Percentiles rank a stretch among this genome's conserved stretches.
Conservation (phyloP, 2,329 filamentous ascomycete species). For the Camillea tinctor region DNA sequence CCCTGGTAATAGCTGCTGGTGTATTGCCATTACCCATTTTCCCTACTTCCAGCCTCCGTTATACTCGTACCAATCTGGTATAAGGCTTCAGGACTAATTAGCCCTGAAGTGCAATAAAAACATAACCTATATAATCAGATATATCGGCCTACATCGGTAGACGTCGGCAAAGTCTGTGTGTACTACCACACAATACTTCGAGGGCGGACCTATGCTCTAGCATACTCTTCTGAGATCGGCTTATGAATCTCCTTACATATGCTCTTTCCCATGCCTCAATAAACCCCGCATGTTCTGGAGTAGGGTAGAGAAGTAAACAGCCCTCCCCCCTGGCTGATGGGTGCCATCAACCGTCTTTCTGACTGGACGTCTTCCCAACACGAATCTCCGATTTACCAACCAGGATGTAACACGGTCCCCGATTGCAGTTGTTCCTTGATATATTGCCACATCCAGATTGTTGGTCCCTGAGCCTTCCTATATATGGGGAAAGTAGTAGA, state of each 20-base stretch:
- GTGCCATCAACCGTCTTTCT: conserved; percentile 6
- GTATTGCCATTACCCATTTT: not conserved
- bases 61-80: not conserved
- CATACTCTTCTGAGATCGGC: conserved; percentile 13
- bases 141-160: not conserved
- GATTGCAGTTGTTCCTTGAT: not conserved
- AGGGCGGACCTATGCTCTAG: not conserved
- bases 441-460: not conserved
- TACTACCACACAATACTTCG: not conserved
- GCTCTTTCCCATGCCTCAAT: conserved; percentile 6
- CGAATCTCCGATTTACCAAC: not conserved
- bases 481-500: not conserved
- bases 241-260: conserved; percentile 17
- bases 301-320: not conserved
- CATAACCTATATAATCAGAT: not conserved
- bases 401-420: not conserved
- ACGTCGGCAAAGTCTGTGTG: not conserved
- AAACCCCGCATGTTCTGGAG: conserved; percentile 14
- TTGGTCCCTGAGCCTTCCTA: not conserved
- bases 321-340: conserved; percentile 1
- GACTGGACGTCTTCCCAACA: not conserved
- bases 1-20: not conserved
- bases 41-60: not conserved
- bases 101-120: not conserved
- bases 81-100: not conserved